phyloP scores from a whole-genome alignment of 2,329 filamentous ascomycete species.

The Aspergillus pseudoviridinutans region DNA sequence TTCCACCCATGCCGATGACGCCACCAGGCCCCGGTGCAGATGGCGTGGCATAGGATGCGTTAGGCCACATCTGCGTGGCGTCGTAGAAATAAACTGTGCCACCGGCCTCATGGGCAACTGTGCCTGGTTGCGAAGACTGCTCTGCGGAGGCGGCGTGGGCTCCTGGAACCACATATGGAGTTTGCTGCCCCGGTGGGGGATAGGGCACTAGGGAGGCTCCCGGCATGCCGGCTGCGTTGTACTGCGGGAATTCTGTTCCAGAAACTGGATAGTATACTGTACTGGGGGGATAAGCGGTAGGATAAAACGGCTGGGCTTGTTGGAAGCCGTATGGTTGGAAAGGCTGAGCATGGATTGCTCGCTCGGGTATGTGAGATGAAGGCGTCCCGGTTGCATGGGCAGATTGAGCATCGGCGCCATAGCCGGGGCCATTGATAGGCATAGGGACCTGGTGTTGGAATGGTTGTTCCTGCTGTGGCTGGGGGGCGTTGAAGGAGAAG shows the following conservation, averaged over 20 bases:
- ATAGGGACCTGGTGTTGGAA: constrained; percentile 93
- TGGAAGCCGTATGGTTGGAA: constrained; percentile 75
- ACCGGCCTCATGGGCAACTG: constrained; percentile 81
- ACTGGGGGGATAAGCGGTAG: constrained; percentile 54
- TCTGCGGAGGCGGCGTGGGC: constrained; percentile 29
- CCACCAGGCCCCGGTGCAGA: constrained; percentile 50
- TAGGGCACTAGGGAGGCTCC: constrained; percentile 49
- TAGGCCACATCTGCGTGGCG: constrained; percentile 60
- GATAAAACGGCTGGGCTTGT: constrained; percentile 55
- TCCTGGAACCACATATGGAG: constrained; percentile 32
- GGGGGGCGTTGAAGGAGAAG: constrained; percentile 56
- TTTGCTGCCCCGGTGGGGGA: constrained; percentile 54
- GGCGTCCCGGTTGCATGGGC: constrained; percentile 68
- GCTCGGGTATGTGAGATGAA: constrained; percentile 86
- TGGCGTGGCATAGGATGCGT: constrained; percentile 48
- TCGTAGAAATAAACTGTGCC: constrained; percentile 97
- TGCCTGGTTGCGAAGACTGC: constrained; percentile 47
- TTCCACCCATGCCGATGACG: constrained; percentile 69
- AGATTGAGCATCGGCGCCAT: constrained; percentile 42
- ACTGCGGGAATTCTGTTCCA: constrained; percentile 37
- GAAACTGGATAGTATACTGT: constrained; percentile 66
- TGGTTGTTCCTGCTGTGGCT: constrained; percentile 70
- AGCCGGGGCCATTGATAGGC: constrained; percentile 60
- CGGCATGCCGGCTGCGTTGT: constrained; percentile 44
- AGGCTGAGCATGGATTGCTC: constrained; percentile 82